These are phyloP conservation scores for Cicer pinnatifidum DNA, from an alignment of 306 rosid genomes.

Conservation along the genomic window DNA sequence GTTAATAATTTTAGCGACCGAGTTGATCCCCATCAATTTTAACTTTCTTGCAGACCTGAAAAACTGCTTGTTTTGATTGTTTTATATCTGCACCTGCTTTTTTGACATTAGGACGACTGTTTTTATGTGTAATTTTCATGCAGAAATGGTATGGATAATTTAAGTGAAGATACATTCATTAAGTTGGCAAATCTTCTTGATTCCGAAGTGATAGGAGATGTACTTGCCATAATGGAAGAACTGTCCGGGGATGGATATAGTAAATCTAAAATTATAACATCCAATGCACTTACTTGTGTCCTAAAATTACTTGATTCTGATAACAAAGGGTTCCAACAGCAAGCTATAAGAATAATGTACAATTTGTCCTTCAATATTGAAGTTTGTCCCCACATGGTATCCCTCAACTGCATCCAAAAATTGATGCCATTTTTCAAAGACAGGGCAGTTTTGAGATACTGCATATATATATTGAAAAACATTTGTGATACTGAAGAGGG, in stretches of 20 bases:
- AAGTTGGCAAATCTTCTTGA: slow-evolving; percentile 62
- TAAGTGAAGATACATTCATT: slow-evolving; percentile 56
- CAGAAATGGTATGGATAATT: slow-evolving; percentile 55
- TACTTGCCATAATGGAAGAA: slow-evolving; percentile 68
- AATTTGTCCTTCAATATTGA: slow-evolving; percentile 62
- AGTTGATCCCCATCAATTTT: background rate
- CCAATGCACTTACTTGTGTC: slow-evolving; percentile 61
- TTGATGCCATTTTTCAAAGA: slow-evolving; percentile 64
- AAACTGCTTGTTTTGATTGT: slow-evolving; percentile 28
- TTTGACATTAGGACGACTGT: slow-evolving; percentile 20
- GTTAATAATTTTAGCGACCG: background rate
- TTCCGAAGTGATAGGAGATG: slow-evolving; percentile 66
- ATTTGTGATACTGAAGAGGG: slow-evolving; percentile 64
- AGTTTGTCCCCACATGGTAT: slow-evolving; percentile 53
- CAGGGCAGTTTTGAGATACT: slow-evolving; percentile 51
- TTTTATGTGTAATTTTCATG: slow-evolving; percentile 37
- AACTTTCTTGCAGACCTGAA: slow-evolving; percentile 1
- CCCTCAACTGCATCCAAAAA: slow-evolving; percentile 64
- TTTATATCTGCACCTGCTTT: slow-evolving; percentile 17
- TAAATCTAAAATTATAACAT: slow-evolving; percentile 52
- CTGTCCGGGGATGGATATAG: slow-evolving; percentile 56
- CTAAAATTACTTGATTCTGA: slow-evolving; percentile 58
- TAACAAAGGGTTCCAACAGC: slow-evolving; percentile 56
- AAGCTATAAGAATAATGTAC: slow-evolving; percentile 52
- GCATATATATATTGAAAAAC: slow-evolving; percentile 64